Evolutionary conservation across 73 alveolate species (phyloP).

Genomic region (Paramecium sonneborni): DNA sequence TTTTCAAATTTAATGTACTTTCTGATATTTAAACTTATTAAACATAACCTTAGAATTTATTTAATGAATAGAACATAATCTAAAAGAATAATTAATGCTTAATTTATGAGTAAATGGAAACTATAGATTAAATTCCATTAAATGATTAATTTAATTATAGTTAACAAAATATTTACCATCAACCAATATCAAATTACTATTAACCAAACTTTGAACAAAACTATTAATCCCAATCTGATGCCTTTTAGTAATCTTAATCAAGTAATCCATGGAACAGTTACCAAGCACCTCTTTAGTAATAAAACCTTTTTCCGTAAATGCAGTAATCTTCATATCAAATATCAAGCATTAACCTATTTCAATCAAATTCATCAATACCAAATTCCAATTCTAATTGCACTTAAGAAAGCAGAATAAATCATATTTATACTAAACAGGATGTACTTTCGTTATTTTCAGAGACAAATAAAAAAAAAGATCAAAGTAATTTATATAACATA

Average conservation of each 20-base stretch:
- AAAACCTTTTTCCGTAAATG: background rate
- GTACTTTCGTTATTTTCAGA: background rate
- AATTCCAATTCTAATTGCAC: background rate
- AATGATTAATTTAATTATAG: too few relatives aligned
- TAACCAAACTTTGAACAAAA: background rate
- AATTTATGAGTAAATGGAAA: background rate
- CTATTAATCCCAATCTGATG: background rate
- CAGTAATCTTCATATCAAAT: constrained; percentile 10
- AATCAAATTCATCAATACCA: background rate
- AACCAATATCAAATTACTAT: background rate
- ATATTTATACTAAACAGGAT: background rate
- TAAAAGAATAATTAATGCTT: background rate
- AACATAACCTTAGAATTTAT: background rate
- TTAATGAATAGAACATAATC: background rate
- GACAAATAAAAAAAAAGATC: background rate
- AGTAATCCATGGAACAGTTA: background rate
- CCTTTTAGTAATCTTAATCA: background rate
- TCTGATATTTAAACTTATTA: background rate
- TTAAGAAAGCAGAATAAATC: background rate
- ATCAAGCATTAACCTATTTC: background rate
- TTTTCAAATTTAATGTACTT: background rate
- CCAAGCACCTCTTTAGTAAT: background rate
- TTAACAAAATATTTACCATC: background rate
- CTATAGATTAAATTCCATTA: background rate
- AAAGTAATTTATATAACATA: background rate